Percentiles rank a stretch among this genome's conserved stretches.
phyloP scores from a whole-genome alignment of 805 yeast species.

The Ogataea allantospora region DNA sequence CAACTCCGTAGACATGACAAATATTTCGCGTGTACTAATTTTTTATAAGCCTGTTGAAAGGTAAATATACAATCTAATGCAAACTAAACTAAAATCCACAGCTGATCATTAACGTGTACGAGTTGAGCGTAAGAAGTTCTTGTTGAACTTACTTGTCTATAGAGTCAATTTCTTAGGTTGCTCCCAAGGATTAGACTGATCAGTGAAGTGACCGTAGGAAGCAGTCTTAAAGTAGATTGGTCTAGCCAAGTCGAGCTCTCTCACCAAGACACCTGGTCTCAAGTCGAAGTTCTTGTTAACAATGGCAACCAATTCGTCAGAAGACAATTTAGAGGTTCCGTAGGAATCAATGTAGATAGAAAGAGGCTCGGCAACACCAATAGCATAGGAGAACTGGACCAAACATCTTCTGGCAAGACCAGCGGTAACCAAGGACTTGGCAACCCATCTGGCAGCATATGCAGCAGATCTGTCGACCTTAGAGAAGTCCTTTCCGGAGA shows the following conservation, averaged over 20 bases:
- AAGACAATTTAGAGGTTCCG: constrained; percentile 91
- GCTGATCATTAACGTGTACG: constrained; percentile 21
- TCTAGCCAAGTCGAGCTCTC: constrained; percentile 94
- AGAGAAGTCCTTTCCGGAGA: constrained; percentile 99
- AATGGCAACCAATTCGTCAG: constrained; percentile 87
- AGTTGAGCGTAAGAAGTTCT: constrained; percentile 31
- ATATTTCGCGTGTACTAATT: background rate
- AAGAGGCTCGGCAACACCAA: constrained; percentile 99
- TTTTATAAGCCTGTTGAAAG: constrained; percentile 28
- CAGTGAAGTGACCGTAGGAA: constrained; percentile 98
- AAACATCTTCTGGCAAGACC: constrained; percentile 95
- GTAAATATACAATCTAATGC: constrained; percentile 25
- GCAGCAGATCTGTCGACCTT: constrained; percentile 99
- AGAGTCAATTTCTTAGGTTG: constrained; percentile 78
- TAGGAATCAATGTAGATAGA: constrained; percentile 96
- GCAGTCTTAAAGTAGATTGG: constrained; percentile 99
- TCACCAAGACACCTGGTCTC: constrained; percentile 99
- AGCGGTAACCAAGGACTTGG: constrained; percentile 94
- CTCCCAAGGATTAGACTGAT: constrained; percentile 99
- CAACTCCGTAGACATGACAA: constrained; percentile 1
- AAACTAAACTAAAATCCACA: constrained; percentile 14
- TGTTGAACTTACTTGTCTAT: constrained; percentile 34
- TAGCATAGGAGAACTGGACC: constrained; percentile 98
- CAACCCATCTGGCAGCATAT: constrained; percentile 99
- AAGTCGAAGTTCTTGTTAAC: constrained; percentile 94